Conservation (phyloP, 345 rosid species). For the Ceriops decandra region DNA sequence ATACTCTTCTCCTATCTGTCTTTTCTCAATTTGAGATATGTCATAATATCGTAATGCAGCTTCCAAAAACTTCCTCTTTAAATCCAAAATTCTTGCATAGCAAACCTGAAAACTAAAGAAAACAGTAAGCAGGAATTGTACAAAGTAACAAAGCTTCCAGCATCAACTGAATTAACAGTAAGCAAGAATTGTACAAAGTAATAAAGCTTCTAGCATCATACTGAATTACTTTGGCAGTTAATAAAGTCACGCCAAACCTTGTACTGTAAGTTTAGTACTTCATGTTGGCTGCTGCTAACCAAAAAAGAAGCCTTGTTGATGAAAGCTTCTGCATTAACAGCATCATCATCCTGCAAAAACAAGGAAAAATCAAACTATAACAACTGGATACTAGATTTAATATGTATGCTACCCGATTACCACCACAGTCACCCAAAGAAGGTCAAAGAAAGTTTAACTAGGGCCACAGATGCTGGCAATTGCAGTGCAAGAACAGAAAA, state of each 20-base stretch:
- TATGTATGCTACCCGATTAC: too few relatives aligned
- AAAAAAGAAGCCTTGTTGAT: constrained; percentile 95
- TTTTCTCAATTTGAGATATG: constrained; percentile 94
- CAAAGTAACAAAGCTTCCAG: constrained; percentile 7
- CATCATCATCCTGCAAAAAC: constrained; percentile 86
- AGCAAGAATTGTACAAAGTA: constrained; percentile 9
- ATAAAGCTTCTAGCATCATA: neutral
- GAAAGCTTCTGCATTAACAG: constrained; percentile 93
- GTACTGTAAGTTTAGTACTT: constrained; percentile 83
- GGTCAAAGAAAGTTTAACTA: too few relatives aligned
- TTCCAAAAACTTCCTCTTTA: constrained; percentile 93
- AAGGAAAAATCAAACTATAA: neutral
- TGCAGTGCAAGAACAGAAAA: too few relatives aligned
- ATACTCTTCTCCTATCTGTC: constrained; percentile 90
- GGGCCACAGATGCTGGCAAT: too few relatives aligned
- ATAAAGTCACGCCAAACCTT: constrained; percentile 44
- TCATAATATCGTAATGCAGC: constrained; percentile 91
- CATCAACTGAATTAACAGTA: neutral
- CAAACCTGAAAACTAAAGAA: constrained; percentile 55
- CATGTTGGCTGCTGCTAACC: constrained; percentile 93
- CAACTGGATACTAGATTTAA: neutral
- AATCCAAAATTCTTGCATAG: constrained; percentile 94
- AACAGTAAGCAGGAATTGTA: neutral
- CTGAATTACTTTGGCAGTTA: neutral
- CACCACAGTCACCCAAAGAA: too few relatives aligned